Evolutionary conservation across 768 basidiomycete genomes (phyloP).

Genomic region (Tricholoma flavovirens): DNA sequence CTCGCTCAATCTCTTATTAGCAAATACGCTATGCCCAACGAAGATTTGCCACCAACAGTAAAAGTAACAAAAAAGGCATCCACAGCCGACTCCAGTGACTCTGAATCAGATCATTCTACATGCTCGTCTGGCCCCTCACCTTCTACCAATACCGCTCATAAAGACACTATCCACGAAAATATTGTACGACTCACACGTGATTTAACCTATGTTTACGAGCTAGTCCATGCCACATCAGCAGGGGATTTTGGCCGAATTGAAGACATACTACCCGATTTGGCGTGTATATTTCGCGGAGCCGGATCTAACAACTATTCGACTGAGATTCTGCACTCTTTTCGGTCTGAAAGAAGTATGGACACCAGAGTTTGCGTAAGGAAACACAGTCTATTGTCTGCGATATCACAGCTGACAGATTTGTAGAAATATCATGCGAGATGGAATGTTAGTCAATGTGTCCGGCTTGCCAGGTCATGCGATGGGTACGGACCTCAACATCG

Average conservation of each 20-base stretch:
- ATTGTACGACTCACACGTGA: conserved; percentile 21
- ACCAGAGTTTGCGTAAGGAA: conserved; percentile 21
- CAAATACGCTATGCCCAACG: too few species aligned
- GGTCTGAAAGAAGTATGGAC: conserved; percentile 17
- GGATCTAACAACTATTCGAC: conserved; percentile 28
- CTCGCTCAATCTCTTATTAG: too few species aligned
- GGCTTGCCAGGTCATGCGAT: conserved; percentile 29
- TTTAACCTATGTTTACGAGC: conserved; percentile 22
- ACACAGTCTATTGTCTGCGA: background rate
- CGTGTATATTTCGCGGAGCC: conserved; percentile 25
- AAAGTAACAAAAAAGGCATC: too few species aligned
- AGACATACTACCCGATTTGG: conserved; percentile 20
- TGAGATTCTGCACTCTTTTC: conserved; percentile 24
- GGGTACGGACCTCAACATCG: conserved; percentile 4
- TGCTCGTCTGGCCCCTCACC: too few species aligned
- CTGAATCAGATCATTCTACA: too few species aligned
- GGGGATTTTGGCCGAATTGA: conserved; percentile 26
- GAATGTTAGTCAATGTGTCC: conserved; percentile 28
- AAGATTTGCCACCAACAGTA: too few species aligned
- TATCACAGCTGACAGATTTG: background rate
- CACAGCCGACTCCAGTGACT: too few species aligned
- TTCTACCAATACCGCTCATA: background rate
- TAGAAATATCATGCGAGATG: conserved; percentile 32
- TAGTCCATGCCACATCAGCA: conserved; percentile 18
- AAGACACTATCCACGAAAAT: conserved; percentile 21